Percentiles rank a stretch among this genome's conserved stretches.
These are phyloP conservation scores for Fusarium euwallaceae DNA, from an alignment of 2,329 filamentous ascomycete genomes.

Conservation along the genomic window DNA sequence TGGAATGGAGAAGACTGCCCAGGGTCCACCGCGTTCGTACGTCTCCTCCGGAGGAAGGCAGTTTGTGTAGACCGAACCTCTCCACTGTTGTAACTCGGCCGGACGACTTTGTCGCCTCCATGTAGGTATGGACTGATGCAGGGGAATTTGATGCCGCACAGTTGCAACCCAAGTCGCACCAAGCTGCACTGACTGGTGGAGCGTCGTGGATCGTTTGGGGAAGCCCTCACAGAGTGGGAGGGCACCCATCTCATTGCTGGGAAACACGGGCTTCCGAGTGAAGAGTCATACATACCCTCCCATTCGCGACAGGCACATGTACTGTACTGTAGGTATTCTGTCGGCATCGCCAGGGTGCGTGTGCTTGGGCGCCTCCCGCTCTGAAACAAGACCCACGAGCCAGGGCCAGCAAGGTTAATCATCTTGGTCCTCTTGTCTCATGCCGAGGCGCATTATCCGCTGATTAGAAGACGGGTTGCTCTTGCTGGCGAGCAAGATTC, in stretches of 20 bases:
- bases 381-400: conserved; percentile 20
- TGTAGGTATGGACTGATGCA: conserved; percentile 29
- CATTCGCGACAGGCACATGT: conserved; percentile 8
- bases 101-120: conserved; percentile 7
- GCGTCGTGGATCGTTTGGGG: conserved; percentile 19
- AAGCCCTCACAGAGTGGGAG: conserved; percentile 17
- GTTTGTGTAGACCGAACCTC: not conserved
- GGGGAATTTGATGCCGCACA: conserved; percentile 27
- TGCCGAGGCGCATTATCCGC: not conserved
- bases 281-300: conserved; percentile 16
- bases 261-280: not conserved
- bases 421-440: not conserved
- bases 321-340: conserved; percentile 8
- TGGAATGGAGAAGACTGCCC: conserved; percentile 1
- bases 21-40: conserved; percentile 17
- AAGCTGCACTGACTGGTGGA: conserved; percentile 20
- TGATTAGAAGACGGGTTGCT: not conserved
- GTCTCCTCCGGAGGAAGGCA: not conserved
- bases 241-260: conserved; percentile 5
- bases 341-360: conserved; percentile 25
- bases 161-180: conserved; percentile 24
- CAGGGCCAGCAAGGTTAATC: conserved; percentile 4
- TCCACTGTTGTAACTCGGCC: conserved; percentile 6
- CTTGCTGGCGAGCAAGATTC: not conserved
- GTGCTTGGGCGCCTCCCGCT: conserved; percentile 16